These are phyloP conservation scores for Ogataea paradorogensis DNA, from an alignment of 805 yeast genomes.

Conservation along the genomic window DNA sequence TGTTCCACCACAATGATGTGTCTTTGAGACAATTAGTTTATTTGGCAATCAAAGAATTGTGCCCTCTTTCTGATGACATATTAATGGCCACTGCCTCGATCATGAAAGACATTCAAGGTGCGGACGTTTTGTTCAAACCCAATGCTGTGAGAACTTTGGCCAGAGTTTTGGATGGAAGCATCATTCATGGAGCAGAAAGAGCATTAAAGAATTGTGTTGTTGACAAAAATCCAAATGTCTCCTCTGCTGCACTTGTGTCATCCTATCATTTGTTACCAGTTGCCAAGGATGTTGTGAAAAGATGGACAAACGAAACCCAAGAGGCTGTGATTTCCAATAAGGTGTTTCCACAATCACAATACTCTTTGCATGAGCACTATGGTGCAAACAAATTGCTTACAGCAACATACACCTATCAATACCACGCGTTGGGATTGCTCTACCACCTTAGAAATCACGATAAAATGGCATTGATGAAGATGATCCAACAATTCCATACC, in stretches of 20 bases:
- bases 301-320: conserved; percentile 92
- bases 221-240: conserved; percentile 79
- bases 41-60: conserved; percentile 88
- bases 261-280: conserved; percentile 88
- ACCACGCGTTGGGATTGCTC: conserved; percentile 90
- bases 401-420: conserved; percentile 82
- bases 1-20: conserved; percentile 88
- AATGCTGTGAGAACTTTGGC: conserved; percentile 91
- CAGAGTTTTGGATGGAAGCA: conserved; percentile 83
- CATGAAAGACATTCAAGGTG: conserved; percentile 95
- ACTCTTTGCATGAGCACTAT: conserved; percentile 53
- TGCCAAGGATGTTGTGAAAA: conserved; percentile 86
- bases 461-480: conserved; percentile 87
- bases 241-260: conserved; percentile 92
- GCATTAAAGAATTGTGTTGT: conserved; percentile 89
- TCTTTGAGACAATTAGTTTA: conserved; percentile 90
- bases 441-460: conserved; percentile 88
- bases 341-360: conserved; percentile 47
- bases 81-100: conserved; percentile 97
- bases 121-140: conserved; percentile 82
- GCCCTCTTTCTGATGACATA: conserved; percentile 81
- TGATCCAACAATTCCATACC: conserved; percentile 71
- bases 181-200: conserved; percentile 92
- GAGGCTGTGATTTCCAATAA: conserved; percentile 77
- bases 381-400: conserved; percentile 55